Conservation (phyloP, 345 rosid genomes). For the Arabidopsis suecica region DNA sequence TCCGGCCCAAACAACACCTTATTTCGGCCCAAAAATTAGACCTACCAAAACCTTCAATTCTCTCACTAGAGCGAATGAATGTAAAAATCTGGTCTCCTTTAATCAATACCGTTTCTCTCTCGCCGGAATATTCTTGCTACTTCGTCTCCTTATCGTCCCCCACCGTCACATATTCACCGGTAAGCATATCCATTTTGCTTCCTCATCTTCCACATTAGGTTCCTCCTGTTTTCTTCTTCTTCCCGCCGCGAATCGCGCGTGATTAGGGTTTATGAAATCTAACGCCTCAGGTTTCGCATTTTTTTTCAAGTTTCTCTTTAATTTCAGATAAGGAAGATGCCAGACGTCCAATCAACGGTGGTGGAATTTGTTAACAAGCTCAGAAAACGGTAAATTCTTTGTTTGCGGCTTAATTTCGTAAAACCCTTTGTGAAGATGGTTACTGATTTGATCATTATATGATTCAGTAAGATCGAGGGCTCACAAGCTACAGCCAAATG, state of each 20-base stretch:
- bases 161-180: slow-evolving; percentile 38
- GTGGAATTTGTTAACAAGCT: slow-evolving; percentile 83
- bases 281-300: slow-evolving; percentile 7
- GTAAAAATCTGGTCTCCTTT: slow-evolving; percentile 16
- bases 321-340: slow-evolving; percentile 58
- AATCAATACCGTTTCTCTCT: slow-evolving; percentile 37
- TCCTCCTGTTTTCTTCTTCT: not conserved
- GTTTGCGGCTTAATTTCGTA: not conserved
- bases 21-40: slow-evolving; percentile 3
- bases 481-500: slow-evolving; percentile 90
- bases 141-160: slow-evolving; percentile 31
- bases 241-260: slow-evolving; percentile 3
- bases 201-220: not conserved
- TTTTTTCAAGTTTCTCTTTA: slow-evolving; percentile 40
- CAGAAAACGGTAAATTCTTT: slow-evolving; percentile 63
- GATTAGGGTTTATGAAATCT: slow-evolving; percentile 41
- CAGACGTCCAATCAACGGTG: slow-evolving; percentile 80
- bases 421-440: slow-evolving; percentile 11
- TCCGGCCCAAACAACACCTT: not conserved
- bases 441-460: not conserved
- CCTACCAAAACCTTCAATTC: slow-evolving; percentile 29
- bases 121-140: slow-evolving; percentile 38
- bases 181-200: slow-evolving; percentile 24
- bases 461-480: slow-evolving; percentile 88
- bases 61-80: slow-evolving; percentile 11